Base-by-base conservation (phyloP, 2,329 filamentous ascomycete species). In the Venturiaceae sp. region DNA sequence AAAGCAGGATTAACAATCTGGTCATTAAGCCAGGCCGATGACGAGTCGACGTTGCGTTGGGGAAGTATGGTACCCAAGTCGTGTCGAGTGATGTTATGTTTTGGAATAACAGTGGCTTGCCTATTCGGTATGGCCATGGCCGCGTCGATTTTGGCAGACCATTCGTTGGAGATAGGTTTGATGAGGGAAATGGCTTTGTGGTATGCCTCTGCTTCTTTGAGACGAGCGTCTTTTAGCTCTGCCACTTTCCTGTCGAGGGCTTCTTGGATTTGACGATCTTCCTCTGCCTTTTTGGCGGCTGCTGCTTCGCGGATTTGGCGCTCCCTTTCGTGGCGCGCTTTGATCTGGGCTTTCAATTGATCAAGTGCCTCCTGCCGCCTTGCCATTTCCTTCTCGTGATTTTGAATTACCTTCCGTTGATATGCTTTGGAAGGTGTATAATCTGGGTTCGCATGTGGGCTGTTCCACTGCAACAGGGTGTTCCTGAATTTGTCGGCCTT, bases 11-110 rank as follows among this genome's bases (percentile, higher is more conserved):
- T 88, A 64, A 92, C 82, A 55, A 87, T 82, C 64, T 88, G 85
- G 68, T 92, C 88, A 62, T 92, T 91, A 6, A 92, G 78, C 88
- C 88, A 92, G 8, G 74, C 69, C 19, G 75, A 74, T 16, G 86
- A 75, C 7, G 63, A 62, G 44, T 69, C 69, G 33, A 66, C 67
- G 63, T 70, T 69, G 16, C 62, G 60, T 3, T 37, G 37, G 4
- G 71, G 69, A 4, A 76, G 60, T 4, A 91, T 71, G 52, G 79
- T 85, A n/a, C 72, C 74, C 64, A 90, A 85, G 66, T 89, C 86
- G 56, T 82, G 80, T 1, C 74, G 68, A 1, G 67, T 74, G 16
- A 88, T 71, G 13, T 79, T 74, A 14, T 34, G 39, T 9, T 39
- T 36, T 19, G 39, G 37, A 19, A 41, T 54, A n/a, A 53, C 32